A percentile compares a stretch with the other conserved stretches of the same genome.
phyloP scores from a whole-genome alignment of 164 flowering plant species.

The Vitis rotundifolia region DNA sequence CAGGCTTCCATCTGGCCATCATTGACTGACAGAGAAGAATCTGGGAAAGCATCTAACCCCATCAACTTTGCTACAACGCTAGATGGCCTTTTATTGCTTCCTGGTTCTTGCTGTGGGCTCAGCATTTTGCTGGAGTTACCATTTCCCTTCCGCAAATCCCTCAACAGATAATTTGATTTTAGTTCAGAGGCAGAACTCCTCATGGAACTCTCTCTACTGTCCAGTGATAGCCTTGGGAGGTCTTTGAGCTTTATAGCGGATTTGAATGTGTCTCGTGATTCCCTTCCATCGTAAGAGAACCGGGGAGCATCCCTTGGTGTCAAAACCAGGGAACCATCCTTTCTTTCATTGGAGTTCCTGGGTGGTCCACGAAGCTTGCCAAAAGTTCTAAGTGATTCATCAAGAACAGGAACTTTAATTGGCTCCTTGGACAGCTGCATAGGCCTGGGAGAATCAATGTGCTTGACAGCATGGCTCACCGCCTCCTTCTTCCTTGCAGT shows the following conservation, averaged over 20 bases:
- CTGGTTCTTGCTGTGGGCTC: slow-evolving; percentile 34
- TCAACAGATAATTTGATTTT: slow-evolving; percentile 14
- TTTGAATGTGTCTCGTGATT: slow-evolving; percentile 35
- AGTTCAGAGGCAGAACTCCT: slow-evolving; percentile 20
- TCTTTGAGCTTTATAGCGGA: slow-evolving; percentile 45
- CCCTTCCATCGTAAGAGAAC: slow-evolving; percentile 64
- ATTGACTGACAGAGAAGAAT: slow-evolving; percentile 15
- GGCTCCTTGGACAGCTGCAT: slow-evolving; percentile 16
- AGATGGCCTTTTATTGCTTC: slow-evolving; percentile 36
- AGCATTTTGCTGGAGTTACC: slow-evolving; percentile 5
- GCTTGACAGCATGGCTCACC: slow-evolving; percentile 27
- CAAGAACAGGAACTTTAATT: slow-evolving; percentile 14
- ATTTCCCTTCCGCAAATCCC: slow-evolving; percentile 17
- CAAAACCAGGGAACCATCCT: slow-evolving; percentile 5
- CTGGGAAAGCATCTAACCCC: slow-evolving; percentile 70
- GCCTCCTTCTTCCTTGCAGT: slow-evolving; percentile 26
- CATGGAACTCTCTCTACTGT: slow-evolving; percentile 39
- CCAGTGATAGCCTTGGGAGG: slow-evolving; percentile 64
- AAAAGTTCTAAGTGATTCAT: slow-evolving; percentile 30
- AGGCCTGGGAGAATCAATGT: slow-evolving; percentile 62
- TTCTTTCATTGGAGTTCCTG: slow-evolving; percentile 19
- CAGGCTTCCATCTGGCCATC: slow-evolving; percentile 22
- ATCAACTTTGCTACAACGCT: slow-evolving; percentile 63
- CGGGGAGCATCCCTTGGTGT: slow-evolving; percentile 38
- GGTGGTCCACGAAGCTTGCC: slow-evolving; percentile 26